Evolutionary conservation across 2,329 filamentous ascomycete species (phyloP).

Genomic region (Penicillium aurantiogriseum): DNA sequence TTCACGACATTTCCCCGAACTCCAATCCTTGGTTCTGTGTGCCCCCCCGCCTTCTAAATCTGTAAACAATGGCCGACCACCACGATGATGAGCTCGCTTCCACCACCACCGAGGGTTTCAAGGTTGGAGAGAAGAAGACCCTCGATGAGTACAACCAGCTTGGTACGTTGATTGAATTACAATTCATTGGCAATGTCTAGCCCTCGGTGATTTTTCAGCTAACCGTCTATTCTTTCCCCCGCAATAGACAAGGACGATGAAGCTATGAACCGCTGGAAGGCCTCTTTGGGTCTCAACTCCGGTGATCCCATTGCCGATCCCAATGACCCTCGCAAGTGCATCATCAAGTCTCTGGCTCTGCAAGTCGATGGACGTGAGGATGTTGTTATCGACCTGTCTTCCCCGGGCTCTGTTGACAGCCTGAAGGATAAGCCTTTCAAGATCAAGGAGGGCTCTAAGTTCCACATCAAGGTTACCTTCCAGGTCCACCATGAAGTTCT

Average conservation of each 20-base stretch:
- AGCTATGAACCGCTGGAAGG: constrained; percentile 95
- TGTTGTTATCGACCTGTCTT: constrained; percentile 83
- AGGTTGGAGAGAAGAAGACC: constrained; percentile 98
- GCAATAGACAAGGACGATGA: constrained; percentile 70
- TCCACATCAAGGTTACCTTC: constrained; percentile 93
- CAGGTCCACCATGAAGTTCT: constrained; percentile 96
- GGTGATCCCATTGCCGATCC: constrained; percentile 71
- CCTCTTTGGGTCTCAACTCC: constrained; percentile 80
- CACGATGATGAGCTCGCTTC: constrained; percentile 79
- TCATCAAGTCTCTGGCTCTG: constrained; percentile 88
- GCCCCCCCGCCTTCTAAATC: constrained; percentile 20
- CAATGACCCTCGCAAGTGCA: constrained; percentile 83
- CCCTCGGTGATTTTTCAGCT: constrained; percentile 4
- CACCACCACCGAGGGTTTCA: constrained; percentile 92
- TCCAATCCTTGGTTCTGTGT: constrained; percentile 15
- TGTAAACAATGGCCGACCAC: constrained; percentile 62
- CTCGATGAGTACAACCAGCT: constrained; percentile 91
- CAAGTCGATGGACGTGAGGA: constrained; percentile 78
- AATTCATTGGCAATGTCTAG: background rate
- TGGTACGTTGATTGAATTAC: constrained; percentile 57
- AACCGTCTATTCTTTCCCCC: constrained; percentile 22
- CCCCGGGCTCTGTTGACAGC: constrained; percentile 67
- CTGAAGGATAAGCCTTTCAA: constrained; percentile 93
- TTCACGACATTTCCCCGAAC: constrained; percentile 1
- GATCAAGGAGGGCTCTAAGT: constrained; percentile 92